Conservation (phyloP, 2,329 filamentous ascomycete species). For the Nigrospora oryzae region DNA sequence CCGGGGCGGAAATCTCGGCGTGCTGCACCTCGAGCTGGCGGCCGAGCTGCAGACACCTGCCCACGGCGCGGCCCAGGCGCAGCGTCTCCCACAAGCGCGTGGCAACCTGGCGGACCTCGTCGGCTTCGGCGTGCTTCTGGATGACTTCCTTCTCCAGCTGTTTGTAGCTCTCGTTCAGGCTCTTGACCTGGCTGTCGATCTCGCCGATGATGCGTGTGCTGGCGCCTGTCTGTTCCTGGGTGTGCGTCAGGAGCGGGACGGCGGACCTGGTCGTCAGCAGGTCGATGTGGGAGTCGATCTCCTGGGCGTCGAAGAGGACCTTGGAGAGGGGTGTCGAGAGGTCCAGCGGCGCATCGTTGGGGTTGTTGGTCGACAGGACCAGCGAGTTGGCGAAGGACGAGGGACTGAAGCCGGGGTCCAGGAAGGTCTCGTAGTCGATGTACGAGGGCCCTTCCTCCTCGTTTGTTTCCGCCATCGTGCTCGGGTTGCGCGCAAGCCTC, state of each 20-base stretch:
- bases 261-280: constrained; percentile 78
- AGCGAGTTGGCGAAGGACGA: constrained; percentile 80
- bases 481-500: no score
- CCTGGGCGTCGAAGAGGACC: constrained; percentile 92
- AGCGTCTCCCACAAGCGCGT: constrained; percentile 75
- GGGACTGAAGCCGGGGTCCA: constrained; percentile 74
- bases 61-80: constrained; percentile 66
- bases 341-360: constrained; percentile 81
- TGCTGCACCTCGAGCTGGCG: constrained; percentile 84
- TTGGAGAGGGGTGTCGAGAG: constrained; percentile 88
- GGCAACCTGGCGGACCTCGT: constrained; percentile 71
- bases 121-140: constrained; percentile 75
- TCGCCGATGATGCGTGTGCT: constrained; percentile 65
- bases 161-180: constrained; percentile 75
- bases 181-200: constrained; percentile 71
- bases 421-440: constrained; percentile 91
- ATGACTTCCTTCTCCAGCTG: constrained; percentile 81
- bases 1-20: constrained; percentile 50
- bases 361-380: constrained; percentile 84
- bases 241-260: constrained; percentile 71
- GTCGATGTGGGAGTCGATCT: constrained; percentile 94
- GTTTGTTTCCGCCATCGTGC: constrained; percentile 19
- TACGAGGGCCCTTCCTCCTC: constrained; percentile 64
- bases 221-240: constrained; percentile 63
- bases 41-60: constrained; percentile 71